Conservation (phyloP, 2,329 filamentous ascomycete genomes). For the Magnaporthales sp. region DNA sequence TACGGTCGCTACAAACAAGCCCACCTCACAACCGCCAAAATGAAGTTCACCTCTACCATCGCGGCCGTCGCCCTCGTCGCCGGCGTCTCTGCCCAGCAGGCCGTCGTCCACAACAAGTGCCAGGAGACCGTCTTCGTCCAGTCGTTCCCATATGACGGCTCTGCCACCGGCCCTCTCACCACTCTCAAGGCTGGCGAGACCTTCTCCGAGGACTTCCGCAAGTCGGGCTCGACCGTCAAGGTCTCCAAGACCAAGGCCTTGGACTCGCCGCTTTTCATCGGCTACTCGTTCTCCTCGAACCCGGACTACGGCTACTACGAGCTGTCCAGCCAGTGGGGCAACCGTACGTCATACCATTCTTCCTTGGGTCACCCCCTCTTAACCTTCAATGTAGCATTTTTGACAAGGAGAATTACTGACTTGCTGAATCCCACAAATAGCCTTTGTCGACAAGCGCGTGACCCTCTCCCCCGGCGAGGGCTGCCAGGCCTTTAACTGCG, state of each 20-base stretch:
- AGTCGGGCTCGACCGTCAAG: slow-evolving; percentile 31
- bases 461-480: slow-evolving; percentile 25
- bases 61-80: slow-evolving; percentile 22
- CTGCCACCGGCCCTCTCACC: slow-evolving; percentile 21
- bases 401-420: neutral
- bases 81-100: slow-evolving; percentile 23
- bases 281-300: slow-evolving; percentile 28
- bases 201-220: slow-evolving; percentile 25
- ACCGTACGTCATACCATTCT: slow-evolving; percentile 16
- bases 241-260: slow-evolving; percentile 28
- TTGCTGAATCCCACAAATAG: neutral
- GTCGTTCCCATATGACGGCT: slow-evolving; percentile 25
- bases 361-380: neutral
- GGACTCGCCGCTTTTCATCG: slow-evolving; percentile 28
- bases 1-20: neutral
- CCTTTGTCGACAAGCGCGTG: slow-evolving; percentile 27
- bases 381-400: too few species aligned
- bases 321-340: slow-evolving; percentile 24
- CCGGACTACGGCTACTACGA: slow-evolving; percentile 30
- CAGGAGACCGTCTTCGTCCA: slow-evolving; percentile 24
- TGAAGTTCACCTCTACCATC: slow-evolving; percentile 20
- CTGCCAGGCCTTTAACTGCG: slow-evolving; percentile 29
- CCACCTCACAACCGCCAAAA: slow-evolving; percentile 11
- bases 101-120: slow-evolving; percentile 28
- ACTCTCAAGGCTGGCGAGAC: slow-evolving; percentile 22